These are phyloP conservation scores for Barbarea vulgaris DNA, from an alignment of 345 rosid species.

Conservation along the genomic window DNA sequence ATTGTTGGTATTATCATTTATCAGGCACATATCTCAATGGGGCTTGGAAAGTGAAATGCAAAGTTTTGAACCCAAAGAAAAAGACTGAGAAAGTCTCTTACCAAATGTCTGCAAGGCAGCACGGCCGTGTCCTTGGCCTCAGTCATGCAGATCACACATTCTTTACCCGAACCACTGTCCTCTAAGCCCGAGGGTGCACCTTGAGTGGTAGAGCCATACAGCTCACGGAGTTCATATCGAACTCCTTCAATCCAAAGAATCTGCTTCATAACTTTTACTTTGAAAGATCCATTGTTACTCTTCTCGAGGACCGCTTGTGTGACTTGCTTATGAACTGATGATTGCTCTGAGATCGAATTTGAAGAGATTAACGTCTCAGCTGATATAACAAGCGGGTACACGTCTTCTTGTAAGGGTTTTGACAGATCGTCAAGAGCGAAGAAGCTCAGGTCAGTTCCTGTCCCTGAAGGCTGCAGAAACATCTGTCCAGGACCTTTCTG, in stretches of 20 bases:
- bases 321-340: slow-evolving; percentile 67
- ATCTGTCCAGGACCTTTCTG: slow-evolving; percentile 72
- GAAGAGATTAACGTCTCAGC: slow-evolving; percentile 58
- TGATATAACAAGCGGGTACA: slow-evolving; percentile 84
- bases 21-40: not conserved
- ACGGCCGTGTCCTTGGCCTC: slow-evolving; percentile 89
- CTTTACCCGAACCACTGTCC: slow-evolving; percentile 72
- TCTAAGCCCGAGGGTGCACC: slow-evolving; percentile 53
- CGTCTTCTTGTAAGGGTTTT: slow-evolving; percentile 73
- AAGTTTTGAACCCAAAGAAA: not conserved
- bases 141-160: slow-evolving; percentile 93
- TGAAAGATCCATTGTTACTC: slow-evolving; percentile 48
- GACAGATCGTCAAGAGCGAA: slow-evolving; percentile 76
- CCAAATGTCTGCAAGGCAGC: slow-evolving; percentile 92
- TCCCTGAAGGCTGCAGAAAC: slow-evolving; percentile 74
- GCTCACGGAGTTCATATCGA: slow-evolving; percentile 78
- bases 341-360: slow-evolving; percentile 35
- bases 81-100: slow-evolving; percentile 33
- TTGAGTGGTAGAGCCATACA: slow-evolving; percentile 61
- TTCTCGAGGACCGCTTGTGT: slow-evolving; percentile 81
- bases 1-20: not conserved
- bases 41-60: not conserved
- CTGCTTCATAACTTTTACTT: slow-evolving; percentile 70
- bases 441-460: slow-evolving; percentile 83
- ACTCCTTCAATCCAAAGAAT: slow-evolving; percentile 86